A percentile compares a stretch with the other conserved stretches of the same genome.
Conservation (phyloP, 2,329 filamentous ascomycete species). For the Scleromitrula shiraiana region DNA sequence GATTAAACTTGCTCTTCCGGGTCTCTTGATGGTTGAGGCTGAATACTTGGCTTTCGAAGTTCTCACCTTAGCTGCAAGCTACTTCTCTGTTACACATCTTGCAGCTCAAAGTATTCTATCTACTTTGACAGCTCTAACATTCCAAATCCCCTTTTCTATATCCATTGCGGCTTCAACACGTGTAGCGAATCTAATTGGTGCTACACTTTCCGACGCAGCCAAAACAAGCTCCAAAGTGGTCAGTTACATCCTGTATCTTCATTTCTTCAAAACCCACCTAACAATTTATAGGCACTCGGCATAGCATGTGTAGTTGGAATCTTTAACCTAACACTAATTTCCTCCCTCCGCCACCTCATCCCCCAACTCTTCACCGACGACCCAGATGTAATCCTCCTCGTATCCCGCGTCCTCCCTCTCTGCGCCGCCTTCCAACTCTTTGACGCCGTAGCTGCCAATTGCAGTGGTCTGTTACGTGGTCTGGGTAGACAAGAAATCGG, state of each 20-base stretch:
- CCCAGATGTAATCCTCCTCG: conserved; percentile 57
- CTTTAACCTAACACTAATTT: conserved; percentile 67
- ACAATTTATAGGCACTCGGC: conserved; percentile 42
- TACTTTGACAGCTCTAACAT: conserved; percentile 71
- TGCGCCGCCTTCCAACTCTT: conserved; percentile 87
- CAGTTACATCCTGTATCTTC: conserved; percentile 8
- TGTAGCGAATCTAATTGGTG: conserved; percentile 86
- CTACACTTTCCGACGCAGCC: conserved; percentile 71
- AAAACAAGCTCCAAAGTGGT: conserved; percentile 69
- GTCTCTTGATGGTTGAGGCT: conserved; percentile 88
- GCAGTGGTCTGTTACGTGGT: conserved; percentile 78
- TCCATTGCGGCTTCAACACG: conserved; percentile 83
- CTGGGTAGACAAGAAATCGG: conserved; percentile 85
- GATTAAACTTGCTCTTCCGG: conserved; percentile 80
- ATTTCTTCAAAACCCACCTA: background rate
- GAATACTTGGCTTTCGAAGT: conserved; percentile 93
- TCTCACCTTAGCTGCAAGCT: conserved; percentile 72
- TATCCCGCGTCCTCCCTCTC: conserved; percentile 65
- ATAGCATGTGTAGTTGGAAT: conserved; percentile 64
- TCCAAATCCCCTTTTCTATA: conserved; percentile 87
- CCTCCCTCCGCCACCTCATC: conserved; percentile 61
- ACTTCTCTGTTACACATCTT: conserved; percentile 69
- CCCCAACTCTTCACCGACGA: conserved; percentile 74
- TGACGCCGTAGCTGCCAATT: conserved; percentile 70
- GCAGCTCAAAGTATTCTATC: conserved; percentile 83